These are phyloP conservation scores for Trypanosoma mega DNA, from an alignment of 208 protist genomes.

Conservation along the genomic window DNA sequence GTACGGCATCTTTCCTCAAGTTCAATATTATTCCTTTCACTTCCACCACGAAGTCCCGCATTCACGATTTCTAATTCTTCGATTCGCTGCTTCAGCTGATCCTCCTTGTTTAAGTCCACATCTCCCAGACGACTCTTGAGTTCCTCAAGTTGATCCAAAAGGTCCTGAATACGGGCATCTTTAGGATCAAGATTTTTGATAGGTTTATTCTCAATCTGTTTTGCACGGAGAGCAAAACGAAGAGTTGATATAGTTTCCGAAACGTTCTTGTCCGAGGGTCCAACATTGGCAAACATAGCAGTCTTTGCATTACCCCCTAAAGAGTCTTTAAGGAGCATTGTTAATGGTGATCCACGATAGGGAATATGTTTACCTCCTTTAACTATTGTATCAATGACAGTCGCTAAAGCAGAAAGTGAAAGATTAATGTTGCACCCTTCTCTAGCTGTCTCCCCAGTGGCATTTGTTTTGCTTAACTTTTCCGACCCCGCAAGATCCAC, in stretches of 20 bases:
- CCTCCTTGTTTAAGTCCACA: constrained; percentile 90
- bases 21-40: constrained; percentile 78
- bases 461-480: constrained; percentile 91
- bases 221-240: constrained; percentile 84
- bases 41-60: constrained; percentile 66
- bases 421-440: constrained; percentile 95
- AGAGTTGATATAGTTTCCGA: constrained; percentile 90
- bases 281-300: constrained; percentile 92
- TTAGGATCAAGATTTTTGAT: constrained; percentile 93
- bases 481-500: constrained; percentile 95
- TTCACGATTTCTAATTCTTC: constrained; percentile 92
- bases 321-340: constrained; percentile 93
- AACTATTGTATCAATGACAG: constrained; percentile 91
- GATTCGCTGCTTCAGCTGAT: constrained; percentile 84
- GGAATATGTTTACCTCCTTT: constrained; percentile 90
- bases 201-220: constrained; percentile 96
- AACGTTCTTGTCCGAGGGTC: constrained; percentile 82
- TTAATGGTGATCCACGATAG: constrained; percentile 88
- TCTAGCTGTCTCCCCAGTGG: constrained; percentile 91
- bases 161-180: constrained; percentile 85
- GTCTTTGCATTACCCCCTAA: constrained; percentile 91
- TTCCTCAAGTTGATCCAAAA: constrained; percentile 89
- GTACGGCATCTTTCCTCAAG: constrained; percentile 73
- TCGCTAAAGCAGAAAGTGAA: constrained; percentile 90
- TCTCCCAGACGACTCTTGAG: constrained; percentile 83